Evolutionary conservation across 164 flowering plant species (phyloP), one percentile per base, ranked within the genome.

Genomic region (Stephania cephalantha): DNA sequence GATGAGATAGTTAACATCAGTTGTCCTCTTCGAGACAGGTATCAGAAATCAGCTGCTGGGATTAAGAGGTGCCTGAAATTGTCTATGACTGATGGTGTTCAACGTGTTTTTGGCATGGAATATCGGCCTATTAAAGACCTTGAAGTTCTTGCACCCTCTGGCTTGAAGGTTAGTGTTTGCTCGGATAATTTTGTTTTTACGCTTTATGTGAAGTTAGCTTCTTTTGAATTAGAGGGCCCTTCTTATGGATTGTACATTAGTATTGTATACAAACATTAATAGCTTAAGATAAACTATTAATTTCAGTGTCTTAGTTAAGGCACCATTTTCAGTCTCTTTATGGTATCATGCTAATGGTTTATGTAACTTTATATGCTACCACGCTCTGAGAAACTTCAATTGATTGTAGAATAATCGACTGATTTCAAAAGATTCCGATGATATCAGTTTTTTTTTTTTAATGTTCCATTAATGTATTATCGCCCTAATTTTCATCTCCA

Each of bases 1-100:
- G 98, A 95, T 84, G 98, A 93, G 84, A 83, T 90, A 73, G 90
- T 88, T 71, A 95, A 93, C 73, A 84, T 95, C 63, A 86, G 91
- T 78, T 80, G 86, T 82, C 88, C 95, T 61, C 88, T 92, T 11
- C 81, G 84, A 69, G 86, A 84, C n/a, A 85, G 98, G 83, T 92
- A 92, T 76, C 90, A 91, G 77, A 87, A 87, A 72, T 91, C 89
- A 15, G 42, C 84, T 80, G 35, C 94, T 35, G 94, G 95, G 45
- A 15, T 76, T 50, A 93, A 90, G 80, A 92, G 98, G 84, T 93
- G 97, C 82, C 94, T 93, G 29, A 93, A 93, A 81, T 81, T 93
- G 80, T 91, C 92, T 22, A 90, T 95, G 95, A 95, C 98, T 1
- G 99, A 95, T 84, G 99, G 99, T 70, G 84, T 85, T 77, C 98